Conservation (phyloP, 768 basidiomycete genomes). For the Pisolithus tinctorius region DNA sequence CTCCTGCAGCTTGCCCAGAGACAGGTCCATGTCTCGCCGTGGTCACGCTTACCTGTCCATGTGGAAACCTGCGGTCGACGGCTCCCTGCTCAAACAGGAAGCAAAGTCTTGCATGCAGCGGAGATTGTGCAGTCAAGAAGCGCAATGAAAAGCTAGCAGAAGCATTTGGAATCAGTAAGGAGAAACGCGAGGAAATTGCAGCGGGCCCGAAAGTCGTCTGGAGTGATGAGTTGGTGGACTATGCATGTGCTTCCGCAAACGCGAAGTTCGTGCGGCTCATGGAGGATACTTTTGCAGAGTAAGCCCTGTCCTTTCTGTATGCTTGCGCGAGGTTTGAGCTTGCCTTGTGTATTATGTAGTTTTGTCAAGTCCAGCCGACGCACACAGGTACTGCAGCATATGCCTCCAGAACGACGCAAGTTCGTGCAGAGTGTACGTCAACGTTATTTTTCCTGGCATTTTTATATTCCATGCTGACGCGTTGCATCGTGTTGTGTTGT, state of each 20-base stretch:
- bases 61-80: conserved; percentile 73
- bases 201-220: conserved; percentile 42
- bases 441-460: not conserved
- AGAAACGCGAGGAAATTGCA: conserved; percentile 29
- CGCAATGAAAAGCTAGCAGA: conserved; percentile 86
- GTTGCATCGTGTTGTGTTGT: not conserved
- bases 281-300: conserved; percentile 81
- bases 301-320: conserved; percentile 26
- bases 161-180: conserved; percentile 76
- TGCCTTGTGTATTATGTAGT: conserved; percentile 27
- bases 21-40: conserved; percentile 65
- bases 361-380: conserved; percentile 63
- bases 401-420: conserved; percentile 72
- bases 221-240: conserved; percentile 52
- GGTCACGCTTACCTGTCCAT: conserved; percentile 69
- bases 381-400: conserved; percentile 70
- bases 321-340: conserved; percentile 6
- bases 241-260: conserved; percentile 47
- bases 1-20: conserved; percentile 81
- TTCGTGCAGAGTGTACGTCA: conserved; percentile 71
- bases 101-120: conserved; percentile 63
- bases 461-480: not conserved
- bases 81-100: conserved; percentile 54
- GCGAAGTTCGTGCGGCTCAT: conserved; percentile 62
- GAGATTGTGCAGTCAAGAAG: conserved; percentile 78